Conservation (phyloP, 441 rosid species). For the Syzygium malaccense region DNA sequence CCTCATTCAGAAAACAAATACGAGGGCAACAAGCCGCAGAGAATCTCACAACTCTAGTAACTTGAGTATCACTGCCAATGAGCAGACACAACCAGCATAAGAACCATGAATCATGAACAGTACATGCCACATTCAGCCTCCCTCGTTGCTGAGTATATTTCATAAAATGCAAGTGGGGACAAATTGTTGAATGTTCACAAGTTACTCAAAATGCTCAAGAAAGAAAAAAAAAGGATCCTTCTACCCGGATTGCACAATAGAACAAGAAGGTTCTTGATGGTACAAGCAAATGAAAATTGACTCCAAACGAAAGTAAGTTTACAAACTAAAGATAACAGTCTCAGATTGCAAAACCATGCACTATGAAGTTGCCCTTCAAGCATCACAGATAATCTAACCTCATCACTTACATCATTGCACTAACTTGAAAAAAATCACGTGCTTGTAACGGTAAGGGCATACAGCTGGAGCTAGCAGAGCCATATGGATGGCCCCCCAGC, state of each 20-base stretch:
- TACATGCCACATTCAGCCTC: background rate
- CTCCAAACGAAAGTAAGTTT: background rate
- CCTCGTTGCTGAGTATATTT: background rate
- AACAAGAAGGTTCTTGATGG: background rate
- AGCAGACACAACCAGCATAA: background rate
- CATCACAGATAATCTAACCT: background rate
- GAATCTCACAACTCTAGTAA: background rate
- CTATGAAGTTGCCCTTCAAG: background rate
- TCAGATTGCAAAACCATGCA: background rate
- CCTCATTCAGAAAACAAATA: background rate
- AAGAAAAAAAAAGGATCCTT: background rate
- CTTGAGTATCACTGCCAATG: background rate
- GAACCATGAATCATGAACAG: background rate
- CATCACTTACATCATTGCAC: background rate
- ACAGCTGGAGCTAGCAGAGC: background rate
- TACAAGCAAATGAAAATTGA: background rate
- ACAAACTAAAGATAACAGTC: background rate
- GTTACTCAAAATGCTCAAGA: background rate
- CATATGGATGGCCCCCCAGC: background rate
- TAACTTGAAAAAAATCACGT: background rate
- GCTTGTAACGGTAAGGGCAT: background rate
- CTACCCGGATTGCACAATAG: background rate
- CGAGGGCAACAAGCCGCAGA: background rate
- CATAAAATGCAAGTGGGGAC: background rate
- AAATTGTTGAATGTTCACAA: background rate